Evolutionary conservation across 2,329 filamentous ascomycete genomes (phyloP).

Genomic region (Colletotrichum camelliae): DNA sequence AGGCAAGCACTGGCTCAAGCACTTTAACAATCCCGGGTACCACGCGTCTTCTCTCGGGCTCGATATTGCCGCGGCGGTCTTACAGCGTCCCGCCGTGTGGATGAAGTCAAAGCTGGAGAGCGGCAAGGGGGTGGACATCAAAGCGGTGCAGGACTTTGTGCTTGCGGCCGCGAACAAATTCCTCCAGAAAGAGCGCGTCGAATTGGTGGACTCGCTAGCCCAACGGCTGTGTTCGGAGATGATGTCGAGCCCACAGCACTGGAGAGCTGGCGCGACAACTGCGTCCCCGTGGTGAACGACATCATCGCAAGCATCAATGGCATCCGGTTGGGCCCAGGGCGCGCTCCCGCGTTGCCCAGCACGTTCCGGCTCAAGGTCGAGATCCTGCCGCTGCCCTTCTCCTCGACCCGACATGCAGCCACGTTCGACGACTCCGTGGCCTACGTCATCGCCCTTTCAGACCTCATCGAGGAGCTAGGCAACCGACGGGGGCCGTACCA

Average conservation of each 20-base stretch:
- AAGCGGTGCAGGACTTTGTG: not conserved
- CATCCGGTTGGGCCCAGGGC: not conserved
- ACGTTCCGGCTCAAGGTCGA: constrained; percentile 19
- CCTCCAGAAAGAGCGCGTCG: not conserved
- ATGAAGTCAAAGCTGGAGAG: not conserved
- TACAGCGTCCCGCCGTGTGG: not conserved
- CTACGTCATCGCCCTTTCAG: constrained; percentile 11
- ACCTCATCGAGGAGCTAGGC: constrained; percentile 18
- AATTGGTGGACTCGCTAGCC: not conserved
- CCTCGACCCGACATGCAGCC: not conserved
- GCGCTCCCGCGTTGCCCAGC: constrained; percentile 20
- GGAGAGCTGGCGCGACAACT: constrained; percentile 24
- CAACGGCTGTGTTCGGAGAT: not conserved
- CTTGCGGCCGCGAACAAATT: not conserved
- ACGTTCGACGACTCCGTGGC: not conserved
- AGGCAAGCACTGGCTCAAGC: constrained; percentile 34
- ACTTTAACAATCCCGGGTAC: constrained; percentile 19
- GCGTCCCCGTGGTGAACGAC: constrained; percentile 23
- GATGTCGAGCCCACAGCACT: not conserved
- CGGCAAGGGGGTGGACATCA: not conserved
- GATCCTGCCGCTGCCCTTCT: constrained; percentile 22
- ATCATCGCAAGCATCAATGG: constrained; percentile 23
- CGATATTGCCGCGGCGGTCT: not conserved
- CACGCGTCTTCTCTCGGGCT: not conserved
- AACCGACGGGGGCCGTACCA: constrained; percentile 26